Conservation (phyloP, 2,329 filamentous ascomycete species). For the Ciborinia camelliae region DNA sequence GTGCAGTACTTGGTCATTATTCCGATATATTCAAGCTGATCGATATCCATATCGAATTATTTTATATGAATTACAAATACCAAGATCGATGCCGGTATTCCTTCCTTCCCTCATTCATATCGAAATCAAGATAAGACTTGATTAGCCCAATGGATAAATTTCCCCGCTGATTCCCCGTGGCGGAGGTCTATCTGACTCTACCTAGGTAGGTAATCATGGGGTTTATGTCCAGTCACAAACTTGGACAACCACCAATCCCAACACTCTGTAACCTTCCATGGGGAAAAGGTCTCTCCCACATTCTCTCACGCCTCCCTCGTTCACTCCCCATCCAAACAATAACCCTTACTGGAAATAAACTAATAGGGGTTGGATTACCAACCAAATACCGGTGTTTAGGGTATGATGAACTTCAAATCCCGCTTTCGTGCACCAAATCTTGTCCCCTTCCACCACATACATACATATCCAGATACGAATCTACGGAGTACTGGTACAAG, state of each 20-base stretch:
- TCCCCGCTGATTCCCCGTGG: constrained; percentile 10
- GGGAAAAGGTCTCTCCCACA: constrained; percentile 2
- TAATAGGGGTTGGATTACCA: background rate
- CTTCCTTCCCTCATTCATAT: background rate
- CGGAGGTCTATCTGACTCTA: too few species aligned
- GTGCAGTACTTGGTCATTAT: background rate
- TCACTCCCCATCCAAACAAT: background rate
- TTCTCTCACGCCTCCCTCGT: background rate
- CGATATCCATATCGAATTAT: too few species aligned
- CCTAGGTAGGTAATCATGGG: too few species aligned
- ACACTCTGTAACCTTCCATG: background rate
- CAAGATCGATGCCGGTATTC: background rate
- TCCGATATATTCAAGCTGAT: background rate
- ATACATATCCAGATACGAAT: background rate
- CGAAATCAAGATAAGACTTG: background rate
- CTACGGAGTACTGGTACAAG: background rate
- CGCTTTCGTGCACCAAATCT: background rate
- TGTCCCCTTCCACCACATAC: background rate
- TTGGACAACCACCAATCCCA: background rate
- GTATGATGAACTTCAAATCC: background rate
- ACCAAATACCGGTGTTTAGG: background rate
- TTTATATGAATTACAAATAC: background rate
- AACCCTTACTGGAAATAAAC: background rate
- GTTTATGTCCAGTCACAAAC: background rate
- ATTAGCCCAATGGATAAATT: background rate